phyloP scores from a whole-genome alignment of 495 filamentous ascomycete genomes.

The Lindgomyces ingoldianus region DNA sequence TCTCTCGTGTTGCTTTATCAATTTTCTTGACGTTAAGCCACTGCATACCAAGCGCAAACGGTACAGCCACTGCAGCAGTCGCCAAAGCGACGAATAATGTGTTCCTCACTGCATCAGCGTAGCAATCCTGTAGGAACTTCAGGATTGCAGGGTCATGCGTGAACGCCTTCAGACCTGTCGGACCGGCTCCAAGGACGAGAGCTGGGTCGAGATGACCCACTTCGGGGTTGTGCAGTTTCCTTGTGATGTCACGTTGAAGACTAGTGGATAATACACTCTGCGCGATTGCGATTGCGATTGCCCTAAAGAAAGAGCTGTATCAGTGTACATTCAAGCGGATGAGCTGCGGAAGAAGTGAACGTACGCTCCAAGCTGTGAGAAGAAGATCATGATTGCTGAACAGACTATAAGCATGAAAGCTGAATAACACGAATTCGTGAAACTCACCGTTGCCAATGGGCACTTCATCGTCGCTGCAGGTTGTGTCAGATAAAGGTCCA shows the following conservation, averaged over 20 bases:
- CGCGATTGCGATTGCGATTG: conserved; percentile 13
- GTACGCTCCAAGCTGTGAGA: conserved; percentile 6
- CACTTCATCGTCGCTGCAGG: neutral
- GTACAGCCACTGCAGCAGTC: neutral
- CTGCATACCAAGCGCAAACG: conserved; percentile 2
- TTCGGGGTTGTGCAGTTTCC: neutral
- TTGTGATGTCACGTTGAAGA: neutral
- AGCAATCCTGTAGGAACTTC: neutral
- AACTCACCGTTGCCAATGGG: neutral
- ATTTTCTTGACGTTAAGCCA: conserved; percentile 9
- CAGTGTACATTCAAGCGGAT: neutral
- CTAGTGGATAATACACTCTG: neutral
- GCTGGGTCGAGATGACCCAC: neutral
- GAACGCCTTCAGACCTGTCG: neutral
- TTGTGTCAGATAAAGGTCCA: neutral
- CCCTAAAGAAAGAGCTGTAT: neutral
- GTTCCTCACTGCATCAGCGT: neutral
- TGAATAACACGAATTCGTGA: neutral
- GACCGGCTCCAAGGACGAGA: neutral
- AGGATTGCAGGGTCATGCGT: neutral
- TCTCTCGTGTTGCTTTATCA: neutral
- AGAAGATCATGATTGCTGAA: conserved; percentile 1
- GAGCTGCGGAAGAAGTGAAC: neutral
- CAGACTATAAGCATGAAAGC: neutral
- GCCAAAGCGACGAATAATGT: neutral